Evolutionary conservation across 176 grass and related monocot species (phyloP), one percentile per base, ranked within the genome.

Genomic region (Eragrostis nindensis): DNA sequence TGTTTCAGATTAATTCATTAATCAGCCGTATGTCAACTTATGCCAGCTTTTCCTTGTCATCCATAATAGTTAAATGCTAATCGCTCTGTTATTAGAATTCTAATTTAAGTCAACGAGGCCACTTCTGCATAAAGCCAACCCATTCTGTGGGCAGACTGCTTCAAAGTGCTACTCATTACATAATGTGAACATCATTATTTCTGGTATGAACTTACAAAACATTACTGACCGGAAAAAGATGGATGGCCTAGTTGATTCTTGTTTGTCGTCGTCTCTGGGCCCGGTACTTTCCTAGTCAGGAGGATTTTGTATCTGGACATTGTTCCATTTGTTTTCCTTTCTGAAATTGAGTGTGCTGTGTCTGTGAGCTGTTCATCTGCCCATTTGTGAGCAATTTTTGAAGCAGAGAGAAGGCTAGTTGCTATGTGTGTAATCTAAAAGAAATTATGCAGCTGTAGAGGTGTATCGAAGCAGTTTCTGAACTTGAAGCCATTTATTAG

Each of bases 1-100:
- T 66, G 14, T 45, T 70, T 42, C n/a, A 62, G 15, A 10, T 44
- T 76, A 70, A 41, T 55, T 77, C 54, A 71, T 64, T 55, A 16
- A 70, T 77, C 41, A 45, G 38, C 40, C 40, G 26, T 77, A 71
- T 36, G 11, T 76, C 8, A 69, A 76, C 36, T 13, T 56, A 55
- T 77, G 21, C 5, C 3, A 27, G 19, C 52, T 40, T 6, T 9
- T 80, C 39, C 15, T 25, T 27, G 8, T 16, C 72, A 25, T 12
- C n/a, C 11, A 49, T 56, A 29, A n/a, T 32, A 15, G 36, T 77
- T 76, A 3, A 18, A 7, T 25, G 13, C 29, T 19, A 22, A 64
- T 77, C 45, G 11, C 57, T 64, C 72, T 16, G 6, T 8, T 36
- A 25, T 13, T 29, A 16, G 46, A 59, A 17, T 47, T 39, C 16